Evolutionary conservation across 805 yeast genomes (phyloP), one percentile per base, ranked within the genome.

Genomic region (Torulaspora delbrueckii): DNA sequence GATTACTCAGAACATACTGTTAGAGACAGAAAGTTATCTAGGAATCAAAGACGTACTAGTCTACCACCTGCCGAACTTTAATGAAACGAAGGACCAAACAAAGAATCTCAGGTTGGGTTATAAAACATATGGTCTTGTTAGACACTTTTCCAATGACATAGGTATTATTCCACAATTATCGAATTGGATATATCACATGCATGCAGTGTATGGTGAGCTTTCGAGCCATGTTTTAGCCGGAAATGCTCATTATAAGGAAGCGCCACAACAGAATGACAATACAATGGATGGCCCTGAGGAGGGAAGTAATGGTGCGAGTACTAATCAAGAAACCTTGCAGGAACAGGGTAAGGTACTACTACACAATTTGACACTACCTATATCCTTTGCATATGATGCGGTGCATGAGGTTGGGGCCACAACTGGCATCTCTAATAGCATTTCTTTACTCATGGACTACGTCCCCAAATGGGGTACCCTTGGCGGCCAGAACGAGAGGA

Each of bases 361-460:
- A 19, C 65, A 62, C 42, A 65, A 65, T 40, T 36, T 65, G 24
- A 50, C 65, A 3, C 46, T 63, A 14, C 69, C 69, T 3, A 48
- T 65, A 16, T 46, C 63, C 0, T 59, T 65, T 44, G 64, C 69
- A 24, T 60, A 59, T 32, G 69, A 65, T 45, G 60, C 66, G 2
- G 55, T 63, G n/a, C 66, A 63, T 37, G 69, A 65, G 40, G 60
- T 65, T 14, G 65, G 69, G 9, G 40, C 48, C 3, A 62, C 66
- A 31, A 58, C 67, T 0, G 69, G 69, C 1, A 55, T 65, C 4
- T 53, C 66, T 3, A 54, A 47, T 27, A 63, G 66, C 45, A 49
- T 63, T 36, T 62, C 66, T 1, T 43, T 59, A 19, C 45, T 63
- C 9, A 55, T 57, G 36, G 56, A 55, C 38, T 62, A 60, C 45